phyloP scores from a whole-genome alignment of 106 monocot genomes.

The Allium fistulosum region DNA sequence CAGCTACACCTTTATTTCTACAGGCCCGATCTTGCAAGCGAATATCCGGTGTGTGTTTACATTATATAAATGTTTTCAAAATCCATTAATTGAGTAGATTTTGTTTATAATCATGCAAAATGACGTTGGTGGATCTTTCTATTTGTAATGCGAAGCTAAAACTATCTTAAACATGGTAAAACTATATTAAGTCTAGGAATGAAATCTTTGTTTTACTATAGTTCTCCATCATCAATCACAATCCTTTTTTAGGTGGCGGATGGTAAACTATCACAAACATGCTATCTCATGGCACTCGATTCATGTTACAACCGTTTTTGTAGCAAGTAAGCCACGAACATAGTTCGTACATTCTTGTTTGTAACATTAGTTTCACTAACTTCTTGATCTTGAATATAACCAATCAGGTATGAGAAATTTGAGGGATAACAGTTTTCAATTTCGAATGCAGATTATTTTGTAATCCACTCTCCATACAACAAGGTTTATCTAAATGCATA shows the following conservation, averaged over 20 bases:
- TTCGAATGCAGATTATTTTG: conserved; percentile 69
- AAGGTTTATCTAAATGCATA: conserved; percentile 36
- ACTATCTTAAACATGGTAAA: background rate
- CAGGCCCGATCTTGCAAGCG: conserved; percentile 95
- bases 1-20: too few species aligned
- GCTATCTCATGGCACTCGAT: conserved; percentile 95
- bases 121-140: background rate
- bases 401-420: conserved; percentile 64
- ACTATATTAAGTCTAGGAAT: background rate
- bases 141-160: background rate
- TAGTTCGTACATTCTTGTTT: background rate
- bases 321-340: conserved; percentile 53
- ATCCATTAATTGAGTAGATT: too few species aligned
- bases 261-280: conserved; percentile 92
- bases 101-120: background rate
- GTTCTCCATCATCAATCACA: background rate
- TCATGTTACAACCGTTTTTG: conserved; percentile 71
- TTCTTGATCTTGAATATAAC: background rate
- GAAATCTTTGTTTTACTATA: background rate
- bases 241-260: conserved; percentile 64
- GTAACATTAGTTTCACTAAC: background rate
- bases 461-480: conserved; percentile 97
- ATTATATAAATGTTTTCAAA: too few species aligned
- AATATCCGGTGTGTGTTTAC: conserved; percentile 82
- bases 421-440: conserved; percentile 73